Base-by-base conservation (phyloP, 495 filamentous ascomycete species). In the Pyrenula aspistea region DNA sequence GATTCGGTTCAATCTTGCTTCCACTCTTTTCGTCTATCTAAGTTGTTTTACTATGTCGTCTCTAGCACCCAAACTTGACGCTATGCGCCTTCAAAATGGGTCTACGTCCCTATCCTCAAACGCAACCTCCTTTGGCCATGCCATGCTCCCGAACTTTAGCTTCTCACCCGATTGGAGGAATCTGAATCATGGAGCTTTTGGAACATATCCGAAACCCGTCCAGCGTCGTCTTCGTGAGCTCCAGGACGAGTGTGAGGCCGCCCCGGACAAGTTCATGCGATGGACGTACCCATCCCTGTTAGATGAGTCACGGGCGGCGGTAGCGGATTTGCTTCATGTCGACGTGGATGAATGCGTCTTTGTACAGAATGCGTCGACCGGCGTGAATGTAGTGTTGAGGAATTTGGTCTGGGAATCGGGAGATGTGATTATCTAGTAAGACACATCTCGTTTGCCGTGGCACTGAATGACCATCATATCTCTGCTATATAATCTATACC, bases 121-220 rank as follows among this genome's bases (percentile, higher is more conserved):
- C 15, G 31, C 31, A 15, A 71, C 68, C 10, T 68, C 67, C 15
- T 85, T 86, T 56, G 86, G 84, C 49, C 73, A 71, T 22, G 69
- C 78, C 24, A 77, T 91, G 73, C 74, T 76, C 25, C 76, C 85
- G 56, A 71, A 89, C 55, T 96, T 95, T 67, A 72, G 83, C 3
- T 83, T 93, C 54, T 83, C 84, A 58, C 77, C 80, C 0, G 66
- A 71, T 2, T 91, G 80, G 64, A 78, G 75, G 22, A 89, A 90
- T 60, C 71, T 96, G 59, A 95, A 95, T 69, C 87, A 96, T 60
- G 91, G 89, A 90, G 67, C 49, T 22, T 96, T 86, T 67, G 91
- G 91, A 19, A 80, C 87, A 11, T 82, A 83, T 62, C 90, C 91
- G 12, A 67, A 61, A 11, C 57, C 70, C 36, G 74, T 96, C 61